Evolutionary conservation across 768 basidiomycete species (phyloP).

Genomic region (Hypsizygus marmoreus): DNA sequence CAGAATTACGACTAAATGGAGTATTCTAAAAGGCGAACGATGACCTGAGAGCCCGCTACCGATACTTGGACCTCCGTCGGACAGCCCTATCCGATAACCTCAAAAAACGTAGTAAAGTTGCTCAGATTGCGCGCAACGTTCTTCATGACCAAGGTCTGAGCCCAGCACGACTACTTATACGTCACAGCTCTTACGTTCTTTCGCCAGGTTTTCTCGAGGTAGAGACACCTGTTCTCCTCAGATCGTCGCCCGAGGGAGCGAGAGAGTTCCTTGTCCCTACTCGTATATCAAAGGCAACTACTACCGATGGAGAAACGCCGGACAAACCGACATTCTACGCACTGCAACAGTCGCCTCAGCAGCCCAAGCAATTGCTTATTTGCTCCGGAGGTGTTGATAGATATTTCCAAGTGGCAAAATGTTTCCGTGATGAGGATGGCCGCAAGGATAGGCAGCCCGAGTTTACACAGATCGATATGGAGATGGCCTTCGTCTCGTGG

Average conservation of each 20-base stretch:
- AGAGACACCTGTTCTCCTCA: slow-evolving; percentile 88
- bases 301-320: slow-evolving; percentile 16
- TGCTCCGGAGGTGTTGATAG: slow-evolving; percentile 86
- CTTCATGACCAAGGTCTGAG: slow-evolving; percentile 70
- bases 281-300: slow-evolving; percentile 43
- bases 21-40: slow-evolving; percentile 67
- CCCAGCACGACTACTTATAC: slow-evolving; percentile 9
- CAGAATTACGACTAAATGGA: not conserved
- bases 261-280: slow-evolving; percentile 91
- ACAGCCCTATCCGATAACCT: slow-evolving; percentile 74
- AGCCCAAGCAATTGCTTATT: slow-evolving; percentile 92
- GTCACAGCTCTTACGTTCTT: slow-evolving; percentile 6
- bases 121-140: slow-evolving; percentile 70
- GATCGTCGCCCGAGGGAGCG: slow-evolving; percentile 93
- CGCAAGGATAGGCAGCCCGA: slow-evolving; percentile 95
- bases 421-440: slow-evolving; percentile 96
- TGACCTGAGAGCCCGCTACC: slow-evolving; percentile 80
- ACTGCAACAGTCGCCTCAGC: slow-evolving; percentile 92
- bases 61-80: slow-evolving; percentile 88
- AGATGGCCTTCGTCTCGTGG: slow-evolving; percentile 95
- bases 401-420: slow-evolving; percentile 92
- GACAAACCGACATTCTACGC: slow-evolving; percentile 78
- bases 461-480: slow-evolving; percentile 95
- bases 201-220: slow-evolving; percentile 84
- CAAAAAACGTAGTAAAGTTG: slow-evolving; percentile 79